Percentiles rank a stretch among this genome's conserved stretches.
Conservation (phyloP, 345 rosid species). For the Eucalyptus sp. region DNA sequence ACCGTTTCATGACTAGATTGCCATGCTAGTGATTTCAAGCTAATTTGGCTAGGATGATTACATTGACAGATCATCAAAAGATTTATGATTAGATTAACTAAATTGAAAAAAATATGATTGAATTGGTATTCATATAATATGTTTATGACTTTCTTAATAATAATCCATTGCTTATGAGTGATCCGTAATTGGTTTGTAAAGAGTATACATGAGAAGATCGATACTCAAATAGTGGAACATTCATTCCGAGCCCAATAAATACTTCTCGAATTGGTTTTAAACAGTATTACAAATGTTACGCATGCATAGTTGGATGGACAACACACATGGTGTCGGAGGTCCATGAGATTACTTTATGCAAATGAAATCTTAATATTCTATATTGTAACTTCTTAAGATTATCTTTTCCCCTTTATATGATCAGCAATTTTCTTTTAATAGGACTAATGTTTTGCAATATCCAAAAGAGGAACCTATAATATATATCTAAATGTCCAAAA, state of each 20-base stretch:
- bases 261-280: neutral
- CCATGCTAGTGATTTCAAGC: neutral
- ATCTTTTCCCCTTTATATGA: neutral
- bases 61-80: neutral
- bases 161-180: neutral
- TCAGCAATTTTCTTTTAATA: neutral
- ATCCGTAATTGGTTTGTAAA: neutral
- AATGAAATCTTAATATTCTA: neutral
- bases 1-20: neutral
- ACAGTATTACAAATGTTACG: neutral
- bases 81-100: neutral
- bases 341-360: neutral
- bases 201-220: neutral
- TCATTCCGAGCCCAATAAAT: neutral
- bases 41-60: neutral
- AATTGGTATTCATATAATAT: neutral
- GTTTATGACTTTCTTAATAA: neutral
- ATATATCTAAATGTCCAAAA: neutral
- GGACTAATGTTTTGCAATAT: neutral
- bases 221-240: neutral
- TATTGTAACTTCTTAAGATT: neutral
- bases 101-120: neutral
- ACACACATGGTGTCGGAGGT: neutral
- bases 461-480: neutral
- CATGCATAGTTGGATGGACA: no score